Evolutionary conservation across 2,329 filamentous ascomycete genomes (phyloP).

Genomic region (Xylaria sp.): DNA sequence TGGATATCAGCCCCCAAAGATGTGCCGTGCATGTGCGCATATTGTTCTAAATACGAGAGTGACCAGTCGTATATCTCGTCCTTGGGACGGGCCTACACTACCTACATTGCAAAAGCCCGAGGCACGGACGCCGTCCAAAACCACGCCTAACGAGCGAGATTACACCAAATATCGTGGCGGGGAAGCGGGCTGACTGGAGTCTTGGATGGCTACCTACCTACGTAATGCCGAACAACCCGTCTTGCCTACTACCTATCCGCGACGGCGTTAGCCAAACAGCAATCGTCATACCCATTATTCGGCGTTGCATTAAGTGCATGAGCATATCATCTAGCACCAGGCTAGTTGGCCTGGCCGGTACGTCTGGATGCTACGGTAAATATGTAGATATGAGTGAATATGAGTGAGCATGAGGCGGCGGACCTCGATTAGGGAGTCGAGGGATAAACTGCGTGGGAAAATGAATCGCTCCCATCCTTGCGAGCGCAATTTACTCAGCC

Average conservation of each 20-base stretch:
- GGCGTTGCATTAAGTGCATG: slow-evolving; percentile 9
- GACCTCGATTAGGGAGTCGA: slow-evolving; percentile 6
- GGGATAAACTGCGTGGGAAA: slow-evolving; percentile 12
- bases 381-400: not conserved
- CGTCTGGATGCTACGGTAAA: not conserved
- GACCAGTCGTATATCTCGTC: slow-evolving; percentile 25
- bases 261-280: slow-evolving; percentile 14
- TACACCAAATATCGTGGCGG: slow-evolving; percentile 18
- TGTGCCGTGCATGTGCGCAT: slow-evolving; percentile 15
- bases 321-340: slow-evolving; percentile 2
- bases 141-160: not conserved
- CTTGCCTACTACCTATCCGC: slow-evolving; percentile 3
- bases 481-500: slow-evolving; percentile 21
- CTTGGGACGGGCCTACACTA: slow-evolving; percentile 1
- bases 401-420: slow-evolving; percentile 7
- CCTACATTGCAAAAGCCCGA: slow-evolving; percentile 7
- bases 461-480: slow-evolving; percentile 17
- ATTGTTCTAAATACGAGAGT: slow-evolving; percentile 23
- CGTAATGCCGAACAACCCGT: slow-evolving; percentile 7
- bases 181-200: slow-evolving; percentile 14
- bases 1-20: slow-evolving; percentile 21
- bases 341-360: not conserved
- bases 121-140: slow-evolving; percentile 11
- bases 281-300: slow-evolving; percentile 11
- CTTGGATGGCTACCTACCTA: slow-evolving; percentile 4